Base-by-base conservation (phyloP, 495 filamentous ascomycete species). In the Penicillium longicatenatum region DNA sequence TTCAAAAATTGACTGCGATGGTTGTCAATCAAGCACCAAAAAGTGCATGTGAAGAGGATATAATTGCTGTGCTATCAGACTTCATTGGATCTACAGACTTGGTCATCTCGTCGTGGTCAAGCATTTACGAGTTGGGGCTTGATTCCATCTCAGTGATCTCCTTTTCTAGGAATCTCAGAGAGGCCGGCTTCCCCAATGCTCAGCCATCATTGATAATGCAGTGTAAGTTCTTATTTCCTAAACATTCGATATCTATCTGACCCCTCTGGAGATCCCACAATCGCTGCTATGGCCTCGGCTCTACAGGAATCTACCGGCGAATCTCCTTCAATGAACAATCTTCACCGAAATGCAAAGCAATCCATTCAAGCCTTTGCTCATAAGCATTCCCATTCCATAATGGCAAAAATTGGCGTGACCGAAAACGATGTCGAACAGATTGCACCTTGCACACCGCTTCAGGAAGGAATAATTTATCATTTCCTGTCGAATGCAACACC, bases 71-170 rank as follows among this genome's bases (percentile, higher is more conserved):
- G 10, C 66, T 93, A n/a, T 67, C 75, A 0, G 62, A 72, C 6
- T 75, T 86, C 47, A 72, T 81, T 11, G 57, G 68, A 1, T 60
- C 85, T 6, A 61, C 79, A 8, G 33, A 53, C 1, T 62, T 61
- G 4, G 69, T 76, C 1, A 78, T 92, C 33, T 74, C 66, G 2
- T 72, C 75, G 16, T 74, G 74, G 1, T 82, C 87, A 0, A 93
- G 81, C 29, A 83, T 95, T 30, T 95, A 91, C 61, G 89, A 94
- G 50, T 73, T 95, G 2, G 91, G 91, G 0, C 75, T 93, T 7
- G 92, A 94, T 66, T 93, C 90, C 0, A 90, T 96, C 14, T 89
- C 89, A 0, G 87, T 87, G 3, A 84, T 92, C 21, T 80, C 83
- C 21, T 76, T 95, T 51, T 70, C 83, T 12, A 70, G 78, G 0